These are phyloP conservation scores for Viola pubescens DNA, from an alignment of 441 rosid species.

Conservation along the genomic window DNA sequence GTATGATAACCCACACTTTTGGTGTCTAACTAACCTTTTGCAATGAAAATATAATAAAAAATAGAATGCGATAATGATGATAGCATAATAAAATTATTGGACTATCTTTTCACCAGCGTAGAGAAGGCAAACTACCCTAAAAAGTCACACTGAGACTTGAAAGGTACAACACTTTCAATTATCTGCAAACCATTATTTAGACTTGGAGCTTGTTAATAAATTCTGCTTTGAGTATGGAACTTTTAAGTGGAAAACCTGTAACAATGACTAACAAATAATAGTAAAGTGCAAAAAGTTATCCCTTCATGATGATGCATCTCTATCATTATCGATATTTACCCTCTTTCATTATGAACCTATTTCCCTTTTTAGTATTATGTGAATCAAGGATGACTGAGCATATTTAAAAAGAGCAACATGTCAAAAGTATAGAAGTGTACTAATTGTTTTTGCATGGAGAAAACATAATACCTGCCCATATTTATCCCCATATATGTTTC, in stretches of 20 bases:
- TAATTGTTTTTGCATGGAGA: too few relatives aligned
- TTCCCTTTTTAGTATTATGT: too few relatives aligned
- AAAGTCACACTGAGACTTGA: neutral
- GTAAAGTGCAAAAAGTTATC: neutral
- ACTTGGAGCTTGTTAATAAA: neutral
- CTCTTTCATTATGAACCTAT: neutral
- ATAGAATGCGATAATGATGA: neutral
- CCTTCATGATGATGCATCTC: too few relatives aligned
- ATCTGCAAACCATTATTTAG: neutral
- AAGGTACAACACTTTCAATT: neutral
- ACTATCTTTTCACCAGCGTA: slow-evolving; percentile 1
- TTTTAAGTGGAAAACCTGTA: neutral
- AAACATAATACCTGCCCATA: slow-evolving; percentile 81
- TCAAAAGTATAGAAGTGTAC: too few relatives aligned
- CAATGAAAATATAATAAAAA: neutral
- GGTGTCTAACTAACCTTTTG: neutral
- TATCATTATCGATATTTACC: neutral
- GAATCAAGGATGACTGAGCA: too few relatives aligned
- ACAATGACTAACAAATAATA: neutral
- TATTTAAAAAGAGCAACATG: too few relatives aligned
- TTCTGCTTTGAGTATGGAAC: neutral
- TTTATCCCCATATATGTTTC: slow-evolving; percentile 94
- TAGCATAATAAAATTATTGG: neutral
- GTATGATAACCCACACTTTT: neutral
- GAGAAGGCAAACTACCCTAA: neutral